Conservation (phyloP, 1,284 basidiomycete species). For the Boletus subluridellus region DNA sequence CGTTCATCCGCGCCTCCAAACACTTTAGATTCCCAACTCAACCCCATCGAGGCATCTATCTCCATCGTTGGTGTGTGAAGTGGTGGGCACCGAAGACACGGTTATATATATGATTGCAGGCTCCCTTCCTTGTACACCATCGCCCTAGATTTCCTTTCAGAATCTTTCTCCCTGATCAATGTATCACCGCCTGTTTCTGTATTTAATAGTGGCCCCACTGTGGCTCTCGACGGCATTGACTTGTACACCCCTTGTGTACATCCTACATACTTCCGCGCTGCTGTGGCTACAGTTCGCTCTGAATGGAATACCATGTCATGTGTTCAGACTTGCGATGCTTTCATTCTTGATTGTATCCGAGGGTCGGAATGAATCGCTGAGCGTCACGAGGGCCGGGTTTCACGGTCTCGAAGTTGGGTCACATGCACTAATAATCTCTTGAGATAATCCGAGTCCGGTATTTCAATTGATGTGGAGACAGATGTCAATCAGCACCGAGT, state of each 20-base stretch:
- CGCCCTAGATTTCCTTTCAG: neutral
- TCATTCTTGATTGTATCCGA: neutral
- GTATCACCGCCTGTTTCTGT: constrained; percentile 3
- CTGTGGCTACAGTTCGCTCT: neutral
- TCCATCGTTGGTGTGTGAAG: constrained; percentile 32
- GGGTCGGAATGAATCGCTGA: neutral
- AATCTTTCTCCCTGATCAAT: neutral
- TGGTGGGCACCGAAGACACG: neutral
- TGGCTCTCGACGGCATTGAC: neutral
- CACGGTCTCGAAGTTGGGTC: neutral
- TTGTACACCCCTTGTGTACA: neutral
- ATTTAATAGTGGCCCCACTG: neutral
- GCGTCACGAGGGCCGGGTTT: neutral
- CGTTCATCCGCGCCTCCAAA: constrained; percentile 38
- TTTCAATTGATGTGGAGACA: neutral
- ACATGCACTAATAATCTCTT: neutral
- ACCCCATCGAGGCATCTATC: constrained; percentile 41
- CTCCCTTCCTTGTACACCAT: neutral
- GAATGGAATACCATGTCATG: neutral
- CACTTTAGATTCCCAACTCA: constrained; percentile 41
- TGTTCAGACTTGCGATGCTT: neutral
- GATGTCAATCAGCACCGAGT: neutral
- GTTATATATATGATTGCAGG: neutral
- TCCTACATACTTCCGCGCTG: neutral
- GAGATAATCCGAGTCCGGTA: neutral